These are phyloP conservation scores for Fusarium sp. DNA, from an alignment of 2,329 filamentous ascomycete genomes.

Conservation along the genomic window DNA sequence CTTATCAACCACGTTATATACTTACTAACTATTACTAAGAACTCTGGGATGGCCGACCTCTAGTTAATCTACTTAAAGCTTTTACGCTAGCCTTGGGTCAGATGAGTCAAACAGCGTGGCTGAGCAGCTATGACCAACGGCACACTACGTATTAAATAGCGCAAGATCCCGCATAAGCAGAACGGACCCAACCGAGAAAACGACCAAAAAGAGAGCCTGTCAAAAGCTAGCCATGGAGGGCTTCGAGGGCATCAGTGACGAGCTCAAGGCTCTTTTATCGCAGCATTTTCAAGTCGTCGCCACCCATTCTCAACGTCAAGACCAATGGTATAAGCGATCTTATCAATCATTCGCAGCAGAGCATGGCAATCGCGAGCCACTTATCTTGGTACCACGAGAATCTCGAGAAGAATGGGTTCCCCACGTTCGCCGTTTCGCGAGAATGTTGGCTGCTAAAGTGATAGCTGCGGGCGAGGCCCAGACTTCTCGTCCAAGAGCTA, in stretches of 20 bases:
- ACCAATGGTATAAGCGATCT: conserved; percentile 20
- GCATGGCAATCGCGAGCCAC: not conserved
- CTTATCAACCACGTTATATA: no score
- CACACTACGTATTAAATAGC: not conserved
- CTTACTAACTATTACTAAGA: no score
- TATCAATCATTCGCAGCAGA: not conserved
- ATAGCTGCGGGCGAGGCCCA: not conserved
- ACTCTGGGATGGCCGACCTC: no score
- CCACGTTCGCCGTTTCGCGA: not conserved
- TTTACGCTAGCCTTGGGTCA: not conserved
- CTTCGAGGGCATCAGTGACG: rapidly evolving
- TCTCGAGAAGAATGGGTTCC: conserved; percentile 7
- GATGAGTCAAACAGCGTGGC: conserved; percentile 15
- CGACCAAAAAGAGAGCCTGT: not conserved
- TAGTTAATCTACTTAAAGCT: not conserved
- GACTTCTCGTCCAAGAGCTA: rapidly evolving
- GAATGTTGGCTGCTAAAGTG: rapidly evolving
- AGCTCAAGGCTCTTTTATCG: not conserved
- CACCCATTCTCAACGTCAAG: conserved; percentile 13
- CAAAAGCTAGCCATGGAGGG: rapidly evolving
- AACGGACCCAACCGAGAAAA: not conserved
- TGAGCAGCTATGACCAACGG: not conserved
- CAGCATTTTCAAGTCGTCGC: conserved; percentile 4
- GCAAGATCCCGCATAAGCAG: not conserved
- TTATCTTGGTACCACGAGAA: not conserved